Evolutionary conservation across 495 filamentous ascomycete genomes (phyloP).

Genomic region (Annulohypoxylon bovei): DNA sequence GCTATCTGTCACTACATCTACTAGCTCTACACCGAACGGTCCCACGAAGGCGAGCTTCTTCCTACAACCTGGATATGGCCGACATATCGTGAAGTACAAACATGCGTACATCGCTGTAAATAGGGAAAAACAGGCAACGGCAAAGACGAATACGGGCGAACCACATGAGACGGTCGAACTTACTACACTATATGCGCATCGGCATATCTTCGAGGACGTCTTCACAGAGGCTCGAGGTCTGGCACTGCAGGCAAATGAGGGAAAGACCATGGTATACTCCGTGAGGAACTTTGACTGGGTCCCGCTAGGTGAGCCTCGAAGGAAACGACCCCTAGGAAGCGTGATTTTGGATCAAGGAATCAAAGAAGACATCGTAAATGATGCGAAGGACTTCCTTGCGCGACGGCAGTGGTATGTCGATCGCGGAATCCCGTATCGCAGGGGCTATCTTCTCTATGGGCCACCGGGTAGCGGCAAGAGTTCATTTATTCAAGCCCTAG

Average conservation of each 20-base stretch:
- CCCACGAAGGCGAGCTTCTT: conserved; percentile 81
- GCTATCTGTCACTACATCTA: conserved; percentile 59
- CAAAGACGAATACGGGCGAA: conserved; percentile 76
- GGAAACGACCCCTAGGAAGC: conserved; percentile 87
- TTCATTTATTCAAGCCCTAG: conserved; percentile 94
- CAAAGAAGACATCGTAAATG: conserved; percentile 83
- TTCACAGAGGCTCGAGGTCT: conserved; percentile 86
- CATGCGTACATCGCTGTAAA: conserved; percentile 84
- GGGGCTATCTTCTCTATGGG: conserved; percentile 93
- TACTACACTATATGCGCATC: conserved; percentile 88
- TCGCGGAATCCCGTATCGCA: conserved; percentile 91
- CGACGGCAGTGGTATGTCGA: conserved; percentile 91
- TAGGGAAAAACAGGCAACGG: conserved; percentile 79
- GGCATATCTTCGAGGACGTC: conserved; percentile 84
- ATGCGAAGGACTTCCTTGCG: conserved; percentile 83
- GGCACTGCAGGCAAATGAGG: conserved; percentile 78
- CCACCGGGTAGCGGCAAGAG: conserved; percentile 96
- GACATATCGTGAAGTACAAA: conserved; percentile 84
- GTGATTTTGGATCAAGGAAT: conserved; percentile 88
- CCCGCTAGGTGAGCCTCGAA: conserved; percentile 84
- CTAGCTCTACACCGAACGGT: conserved; percentile 70
- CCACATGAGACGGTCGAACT: conserved; percentile 95
- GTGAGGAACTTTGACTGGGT: conserved; percentile 82
- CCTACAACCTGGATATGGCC: conserved; percentile 89
- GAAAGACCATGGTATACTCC: conserved; percentile 94